These are phyloP conservation scores for Populus pruinosa DNA, from an alignment of 345 rosid genomes.

Conservation along the genomic window DNA sequence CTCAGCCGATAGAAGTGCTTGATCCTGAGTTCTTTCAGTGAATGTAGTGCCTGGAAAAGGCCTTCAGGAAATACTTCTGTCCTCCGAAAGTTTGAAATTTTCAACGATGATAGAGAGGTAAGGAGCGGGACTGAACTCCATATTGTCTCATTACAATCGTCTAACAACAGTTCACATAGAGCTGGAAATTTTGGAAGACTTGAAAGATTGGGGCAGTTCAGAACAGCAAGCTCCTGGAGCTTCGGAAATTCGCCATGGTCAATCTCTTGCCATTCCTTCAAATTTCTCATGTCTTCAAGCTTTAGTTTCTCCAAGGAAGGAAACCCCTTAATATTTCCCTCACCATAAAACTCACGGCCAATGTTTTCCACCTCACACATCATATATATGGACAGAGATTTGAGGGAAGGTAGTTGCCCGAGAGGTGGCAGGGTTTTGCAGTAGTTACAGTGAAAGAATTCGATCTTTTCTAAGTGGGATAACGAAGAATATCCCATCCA, in stretches of 20 bases:
- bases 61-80: slow-evolving; percentile 1
- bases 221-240: slow-evolving; percentile 12
- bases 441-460: too few relatives aligned
- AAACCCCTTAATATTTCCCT: too few relatives aligned
- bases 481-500: too few relatives aligned
- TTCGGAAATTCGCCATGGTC: slow-evolving; percentile 16
- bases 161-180: background rate
- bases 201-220: slow-evolving; percentile 12
- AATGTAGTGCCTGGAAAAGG: background rate
- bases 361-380: too few relatives aligned
- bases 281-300: too few relatives aligned
- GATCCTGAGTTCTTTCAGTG: slow-evolving; percentile 11
- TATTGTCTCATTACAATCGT: slow-evolving; percentile 12
- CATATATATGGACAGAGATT: too few relatives aligned
- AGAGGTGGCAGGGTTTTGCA: too few relatives aligned
- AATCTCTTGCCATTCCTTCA: background rate
- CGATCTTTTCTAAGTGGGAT: too few relatives aligned
- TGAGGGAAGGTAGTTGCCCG: too few relatives aligned
- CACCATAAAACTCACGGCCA: too few relatives aligned
- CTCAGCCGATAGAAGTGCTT: slow-evolving; percentile 9
- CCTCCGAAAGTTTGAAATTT: slow-evolving; percentile 13
- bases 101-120: slow-evolving; percentile 14
- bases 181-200: slow-evolving; percentile 19
- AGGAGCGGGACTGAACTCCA: slow-evolving; percentile 12
- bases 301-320: too few relatives aligned